Percentiles rank a stretch among this genome's conserved stretches.
Evolutionary conservation across 805 yeast genomes (phyloP).

Genomic region (Nakazawaea ernobii): DNA sequence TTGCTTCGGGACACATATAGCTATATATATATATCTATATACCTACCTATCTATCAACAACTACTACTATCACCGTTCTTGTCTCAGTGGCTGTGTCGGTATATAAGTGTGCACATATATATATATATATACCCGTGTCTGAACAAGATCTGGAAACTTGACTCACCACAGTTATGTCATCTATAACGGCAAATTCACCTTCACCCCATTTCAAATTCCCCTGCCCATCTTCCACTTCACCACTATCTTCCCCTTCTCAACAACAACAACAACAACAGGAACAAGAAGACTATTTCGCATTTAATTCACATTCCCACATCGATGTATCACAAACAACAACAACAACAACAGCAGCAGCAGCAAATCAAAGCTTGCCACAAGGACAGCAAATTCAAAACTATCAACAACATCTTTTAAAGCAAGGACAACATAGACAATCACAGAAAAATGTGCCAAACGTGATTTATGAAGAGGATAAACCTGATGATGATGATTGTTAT

Average conservation of each 20-base stretch:
- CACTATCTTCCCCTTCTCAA: neutral
- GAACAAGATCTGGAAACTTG: neutral
- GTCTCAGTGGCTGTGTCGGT: too few relatives aligned
- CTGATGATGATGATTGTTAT: neutral
- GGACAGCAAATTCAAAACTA: neutral
- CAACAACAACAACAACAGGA: constrained; percentile 1
- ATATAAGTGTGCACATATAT: too few relatives aligned
- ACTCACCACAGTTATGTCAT: neutral
- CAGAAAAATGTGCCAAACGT: too few relatives aligned
- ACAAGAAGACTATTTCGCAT: neutral
- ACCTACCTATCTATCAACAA: too few relatives aligned
- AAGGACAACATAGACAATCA: neutral
- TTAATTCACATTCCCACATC: neutral
- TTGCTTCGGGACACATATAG: too few relatives aligned
- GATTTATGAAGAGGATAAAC: neutral
- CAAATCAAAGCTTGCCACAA: too few relatives aligned
- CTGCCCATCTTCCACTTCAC: neutral
- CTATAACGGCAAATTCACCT: constrained; percentile 5
- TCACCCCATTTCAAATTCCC: constrained; percentile 10
- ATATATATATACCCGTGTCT: too few relatives aligned
- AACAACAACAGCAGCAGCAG: neutral
- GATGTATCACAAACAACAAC: neutral
- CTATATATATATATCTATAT: too few relatives aligned
- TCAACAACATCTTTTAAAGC: neutral
- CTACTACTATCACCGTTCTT: too few relatives aligned